Percentiles rank a stretch among this genome's conserved stretches.
These are phyloP conservation scores for Populus pruinosa DNA, from an alignment of 345 rosid genomes.

Conservation along the genomic window DNA sequence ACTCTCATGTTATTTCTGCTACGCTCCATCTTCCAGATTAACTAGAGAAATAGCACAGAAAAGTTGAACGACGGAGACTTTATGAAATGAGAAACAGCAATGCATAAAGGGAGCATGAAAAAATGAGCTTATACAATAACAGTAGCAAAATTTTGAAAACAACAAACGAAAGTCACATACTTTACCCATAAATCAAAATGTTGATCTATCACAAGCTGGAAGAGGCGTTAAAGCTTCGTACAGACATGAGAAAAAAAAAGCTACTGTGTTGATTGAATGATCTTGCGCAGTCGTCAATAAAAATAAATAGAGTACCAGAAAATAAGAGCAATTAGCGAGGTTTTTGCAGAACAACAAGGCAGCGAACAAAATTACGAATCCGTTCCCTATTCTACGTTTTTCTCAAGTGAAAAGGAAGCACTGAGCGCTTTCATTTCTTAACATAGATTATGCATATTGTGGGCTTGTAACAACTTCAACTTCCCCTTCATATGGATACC, in stretches of 20 bases:
- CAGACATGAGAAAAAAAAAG: too few species aligned
- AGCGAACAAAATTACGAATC: too few species aligned
- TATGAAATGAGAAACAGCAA: neutral
- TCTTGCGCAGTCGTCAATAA: neutral
- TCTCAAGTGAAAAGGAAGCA: too few species aligned
- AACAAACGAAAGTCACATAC: neutral
- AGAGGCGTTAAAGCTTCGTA: too few species aligned
- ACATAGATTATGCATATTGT: too few species aligned
- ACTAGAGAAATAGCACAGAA: neutral
- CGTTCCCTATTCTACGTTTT: too few species aligned
- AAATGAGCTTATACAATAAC: neutral
- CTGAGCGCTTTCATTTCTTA: too few species aligned
- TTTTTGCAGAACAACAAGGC: neutral
- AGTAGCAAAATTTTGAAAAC: neutral
- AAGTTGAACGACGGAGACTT: neutral
- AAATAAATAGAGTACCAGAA: neutral
- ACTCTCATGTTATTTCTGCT: conserved; percentile 38
- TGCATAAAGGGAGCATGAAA: neutral
- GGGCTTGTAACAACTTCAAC: too few species aligned
- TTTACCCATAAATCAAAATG: neutral
- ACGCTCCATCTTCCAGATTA: conserved; percentile 45
- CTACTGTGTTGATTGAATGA: neutral
- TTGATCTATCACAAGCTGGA: too few species aligned
- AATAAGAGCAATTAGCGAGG: neutral
- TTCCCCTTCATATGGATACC: too few species aligned